These are phyloP conservation scores for Cercospora janseana DNA, from an alignment of 2,329 filamentous ascomycete genomes.

Conservation along the genomic window DNA sequence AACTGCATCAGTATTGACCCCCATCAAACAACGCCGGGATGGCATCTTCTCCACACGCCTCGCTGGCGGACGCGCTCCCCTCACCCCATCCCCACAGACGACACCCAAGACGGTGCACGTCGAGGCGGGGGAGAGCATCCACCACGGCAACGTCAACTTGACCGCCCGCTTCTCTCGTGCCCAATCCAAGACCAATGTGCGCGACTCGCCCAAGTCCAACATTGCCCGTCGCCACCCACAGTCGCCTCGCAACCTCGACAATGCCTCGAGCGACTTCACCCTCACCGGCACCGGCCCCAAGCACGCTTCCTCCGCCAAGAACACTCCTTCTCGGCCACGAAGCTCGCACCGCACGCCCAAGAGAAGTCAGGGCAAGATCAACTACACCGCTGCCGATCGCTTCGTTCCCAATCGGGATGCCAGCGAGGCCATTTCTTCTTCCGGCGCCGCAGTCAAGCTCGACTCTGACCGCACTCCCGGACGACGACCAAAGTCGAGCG, in stretches of 20 bases:
- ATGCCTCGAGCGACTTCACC: slow-evolving; percentile 89
- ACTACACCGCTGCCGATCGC: slow-evolving; percentile 65
- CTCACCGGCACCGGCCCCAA: slow-evolving; percentile 74
- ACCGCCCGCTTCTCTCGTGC: slow-evolving; percentile 74
- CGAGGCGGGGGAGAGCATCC: slow-evolving; percentile 66
- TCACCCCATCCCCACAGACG: slow-evolving; percentile 87
- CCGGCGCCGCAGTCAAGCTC: slow-evolving; percentile 77
- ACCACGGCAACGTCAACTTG: slow-evolving; percentile 69
- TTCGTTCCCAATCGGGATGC: slow-evolving; percentile 94
- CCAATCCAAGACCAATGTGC: slow-evolving; percentile 64
- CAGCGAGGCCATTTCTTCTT: slow-evolving; percentile 73
- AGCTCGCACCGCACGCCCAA: slow-evolving; percentile 41
- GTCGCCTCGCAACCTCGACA: slow-evolving; percentile 82
- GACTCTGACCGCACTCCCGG: slow-evolving; percentile 66
- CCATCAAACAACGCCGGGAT: slow-evolving; percentile 82
- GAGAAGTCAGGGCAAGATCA: slow-evolving; percentile 66
- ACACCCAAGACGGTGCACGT: slow-evolving; percentile 56
- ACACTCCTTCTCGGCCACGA: slow-evolving; percentile 43
- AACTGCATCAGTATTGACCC: slow-evolving; percentile 77
- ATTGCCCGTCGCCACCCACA: slow-evolving; percentile 67
- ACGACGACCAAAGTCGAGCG: slow-evolving; percentile 66
- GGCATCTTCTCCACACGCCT: slow-evolving; percentile 89
- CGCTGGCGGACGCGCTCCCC: slow-evolving; percentile 88
- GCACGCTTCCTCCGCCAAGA: slow-evolving; percentile 45
- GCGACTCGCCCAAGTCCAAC: slow-evolving; percentile 94